Evolutionary conservation across 2,329 filamentous ascomycete species (phyloP).

Genomic region (Atkinsonella texensis): DNA sequence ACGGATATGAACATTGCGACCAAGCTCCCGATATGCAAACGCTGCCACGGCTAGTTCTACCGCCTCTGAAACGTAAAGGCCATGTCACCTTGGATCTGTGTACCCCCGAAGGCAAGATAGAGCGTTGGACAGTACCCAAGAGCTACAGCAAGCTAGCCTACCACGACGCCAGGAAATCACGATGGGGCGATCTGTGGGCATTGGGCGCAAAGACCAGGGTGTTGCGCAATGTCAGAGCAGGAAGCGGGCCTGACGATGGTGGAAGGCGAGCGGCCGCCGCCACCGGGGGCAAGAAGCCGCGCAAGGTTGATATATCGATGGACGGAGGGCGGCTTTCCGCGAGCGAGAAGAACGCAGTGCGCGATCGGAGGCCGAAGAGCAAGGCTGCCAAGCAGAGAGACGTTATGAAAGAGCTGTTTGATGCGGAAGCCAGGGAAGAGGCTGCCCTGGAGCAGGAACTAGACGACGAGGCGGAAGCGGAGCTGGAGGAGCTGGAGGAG

Average conservation of each 20-base stretch:
- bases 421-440: slow-evolving; percentile 22
- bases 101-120: slow-evolving; percentile 71
- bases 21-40: slow-evolving; percentile 44
- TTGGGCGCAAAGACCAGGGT: slow-evolving; percentile 82
- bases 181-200: slow-evolving; percentile 93
- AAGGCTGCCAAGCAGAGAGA: slow-evolving; percentile 25
- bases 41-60: slow-evolving; percentile 66
- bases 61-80: slow-evolving; percentile 75
- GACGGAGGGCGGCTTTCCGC: slow-evolving; percentile 25
- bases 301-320: slow-evolving; percentile 25
- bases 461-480: slow-evolving; percentile 19
- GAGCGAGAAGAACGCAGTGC: slow-evolving; percentile 23
- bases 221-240: slow-evolving; percentile 46
- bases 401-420: slow-evolving; percentile 27
- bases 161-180: slow-evolving; percentile 79
- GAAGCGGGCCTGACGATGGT: slow-evolving; percentile 35
- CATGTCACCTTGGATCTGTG: slow-evolving; percentile 88
- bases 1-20: slow-evolving; percentile 50
- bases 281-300: slow-evolving; percentile 21
- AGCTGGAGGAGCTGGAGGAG: slow-evolving; percentile 8
- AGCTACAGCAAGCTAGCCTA: slow-evolving; percentile 74
- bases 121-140: slow-evolving; percentile 86
- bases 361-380: slow-evolving; percentile 29
- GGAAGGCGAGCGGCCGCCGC: slow-evolving; percentile 30
- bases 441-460: slow-evolving; percentile 18